Evolutionary conservation across 2,329 filamentous ascomycete species (phyloP).

Genomic region (Teratosphaeria viscida): DNA sequence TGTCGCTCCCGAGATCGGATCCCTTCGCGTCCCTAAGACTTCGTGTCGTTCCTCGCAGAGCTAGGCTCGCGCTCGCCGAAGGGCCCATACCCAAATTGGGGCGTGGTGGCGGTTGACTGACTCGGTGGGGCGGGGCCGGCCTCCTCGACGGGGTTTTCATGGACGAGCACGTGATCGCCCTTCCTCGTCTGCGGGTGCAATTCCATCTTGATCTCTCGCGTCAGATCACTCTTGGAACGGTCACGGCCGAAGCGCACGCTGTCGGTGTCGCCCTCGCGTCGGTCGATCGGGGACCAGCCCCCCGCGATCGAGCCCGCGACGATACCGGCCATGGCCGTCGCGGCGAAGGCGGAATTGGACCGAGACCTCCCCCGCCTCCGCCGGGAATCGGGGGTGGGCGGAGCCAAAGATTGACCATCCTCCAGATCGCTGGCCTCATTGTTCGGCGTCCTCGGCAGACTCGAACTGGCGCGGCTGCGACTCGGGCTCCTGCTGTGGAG

Average conservation of each 20-base stretch:
- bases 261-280: conserved; percentile 31
- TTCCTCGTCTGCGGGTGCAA: conserved; percentile 40
- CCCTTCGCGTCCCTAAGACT: background rate
- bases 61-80: conserved; percentile 32
- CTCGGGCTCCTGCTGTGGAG: conserved; percentile 54
- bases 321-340: conserved; percentile 74
- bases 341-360: conserved; percentile 63
- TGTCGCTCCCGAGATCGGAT: background rate
- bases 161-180: conserved; percentile 37
- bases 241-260: conserved; percentile 30
- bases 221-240: conserved; percentile 14
- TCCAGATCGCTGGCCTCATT: conserved; percentile 38
- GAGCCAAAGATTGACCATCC: conserved; percentile 19
- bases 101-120: conserved; percentile 34
- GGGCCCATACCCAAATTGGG: conserved; percentile 32
- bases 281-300: conserved; percentile 61
- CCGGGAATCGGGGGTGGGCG: conserved; percentile 44
- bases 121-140: conserved; percentile 30
- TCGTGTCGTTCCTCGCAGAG: background rate
- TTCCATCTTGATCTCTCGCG: conserved; percentile 28
- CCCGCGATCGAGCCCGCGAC: conserved; percentile 64
- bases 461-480: conserved; percentile 50
- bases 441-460: conserved; percentile 54
- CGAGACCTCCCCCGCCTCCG: conserved; percentile 52
- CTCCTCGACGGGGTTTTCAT: conserved; percentile 28